Conservation (phyloP, 352 stramenopile genomes). For the Detonula confervacea region DNA sequence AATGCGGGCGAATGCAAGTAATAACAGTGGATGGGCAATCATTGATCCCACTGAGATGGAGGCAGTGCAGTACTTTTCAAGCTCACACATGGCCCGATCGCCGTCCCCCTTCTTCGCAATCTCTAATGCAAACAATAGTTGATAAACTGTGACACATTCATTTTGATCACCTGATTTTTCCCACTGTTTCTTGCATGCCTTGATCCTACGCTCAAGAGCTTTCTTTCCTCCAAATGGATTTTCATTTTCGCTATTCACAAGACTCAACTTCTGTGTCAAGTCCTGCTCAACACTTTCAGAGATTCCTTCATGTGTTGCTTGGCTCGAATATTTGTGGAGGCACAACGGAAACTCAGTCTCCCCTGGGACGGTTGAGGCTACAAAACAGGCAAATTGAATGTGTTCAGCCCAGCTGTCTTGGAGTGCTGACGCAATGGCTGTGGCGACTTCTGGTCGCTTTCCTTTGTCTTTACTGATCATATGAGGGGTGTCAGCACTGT, state of each 20-base stretch:
- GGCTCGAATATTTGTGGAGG: conserved; percentile 19
- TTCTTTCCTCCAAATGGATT: conserved; percentile 63
- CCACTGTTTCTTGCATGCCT: conserved; percentile 13
- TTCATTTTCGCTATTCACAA: conserved; percentile 24
- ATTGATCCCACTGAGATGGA: not conserved
- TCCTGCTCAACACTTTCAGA: conserved; percentile 37
- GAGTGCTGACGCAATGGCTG: conserved; percentile 7
- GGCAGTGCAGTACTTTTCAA: conserved; percentile 15
- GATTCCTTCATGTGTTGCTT: conserved; percentile 8
- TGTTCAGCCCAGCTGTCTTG: conserved; percentile 25
- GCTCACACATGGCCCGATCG: conserved; percentile 25
- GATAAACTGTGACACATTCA: conserved; percentile 59
- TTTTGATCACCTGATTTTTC: conserved; percentile 6
- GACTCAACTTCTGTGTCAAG: conserved; percentile 50
- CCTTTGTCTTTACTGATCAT: not conserved
- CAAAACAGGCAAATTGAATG: conserved; percentile 15
- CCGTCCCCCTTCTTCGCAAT: conserved; percentile 16
- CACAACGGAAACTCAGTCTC: conserved; percentile 3
- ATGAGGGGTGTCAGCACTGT: too few species aligned
- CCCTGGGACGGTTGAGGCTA: not conserved
- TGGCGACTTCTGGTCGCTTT: not conserved
- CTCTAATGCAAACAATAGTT: conserved; percentile 41
- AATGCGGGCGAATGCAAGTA: conserved; percentile 39
- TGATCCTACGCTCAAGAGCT: conserved; percentile 64
- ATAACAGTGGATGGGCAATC: conserved; percentile 27